These are phyloP conservation scores for Nephelium lappaceum DNA, from an alignment of 345 rosid species.

Conservation along the genomic window DNA sequence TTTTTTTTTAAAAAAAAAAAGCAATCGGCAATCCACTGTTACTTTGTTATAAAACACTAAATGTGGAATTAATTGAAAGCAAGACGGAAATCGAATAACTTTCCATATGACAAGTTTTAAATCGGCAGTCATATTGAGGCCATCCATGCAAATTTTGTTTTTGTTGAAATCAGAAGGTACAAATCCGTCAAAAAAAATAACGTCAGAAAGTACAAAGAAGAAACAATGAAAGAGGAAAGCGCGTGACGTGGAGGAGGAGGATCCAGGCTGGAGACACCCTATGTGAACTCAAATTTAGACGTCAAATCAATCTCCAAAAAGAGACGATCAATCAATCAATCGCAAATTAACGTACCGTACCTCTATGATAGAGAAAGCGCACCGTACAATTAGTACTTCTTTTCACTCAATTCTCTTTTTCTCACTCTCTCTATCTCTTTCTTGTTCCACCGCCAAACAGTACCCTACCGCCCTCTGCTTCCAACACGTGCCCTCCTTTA, in stretches of 20 bases:
- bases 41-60: too few species aligned
- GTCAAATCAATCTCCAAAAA: neutral
- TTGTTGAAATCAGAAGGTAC: too few species aligned
- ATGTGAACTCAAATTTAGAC: neutral
- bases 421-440: neutral
- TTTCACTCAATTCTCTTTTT: neutral
- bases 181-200: too few species aligned
- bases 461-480: conserved; percentile 5
- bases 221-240: neutral
- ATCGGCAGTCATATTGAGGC: too few species aligned
- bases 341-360: conserved; percentile 6
- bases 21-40: too few species aligned
- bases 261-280: neutral
- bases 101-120: too few species aligned
- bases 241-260: neutral
- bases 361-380: neutral
- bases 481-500: conserved; percentile 7
- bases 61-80: too few species aligned
- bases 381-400: conserved; percentile 11
- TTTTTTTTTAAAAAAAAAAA: too few species aligned
- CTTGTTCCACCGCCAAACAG: neutral
- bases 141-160: too few species aligned
- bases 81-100: too few species aligned
- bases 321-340: neutral
- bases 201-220: too few species aligned